Evolutionary conservation across 2,329 filamentous ascomycete species (phyloP).

Genomic region (Acephala macrosclerotiorum): DNA sequence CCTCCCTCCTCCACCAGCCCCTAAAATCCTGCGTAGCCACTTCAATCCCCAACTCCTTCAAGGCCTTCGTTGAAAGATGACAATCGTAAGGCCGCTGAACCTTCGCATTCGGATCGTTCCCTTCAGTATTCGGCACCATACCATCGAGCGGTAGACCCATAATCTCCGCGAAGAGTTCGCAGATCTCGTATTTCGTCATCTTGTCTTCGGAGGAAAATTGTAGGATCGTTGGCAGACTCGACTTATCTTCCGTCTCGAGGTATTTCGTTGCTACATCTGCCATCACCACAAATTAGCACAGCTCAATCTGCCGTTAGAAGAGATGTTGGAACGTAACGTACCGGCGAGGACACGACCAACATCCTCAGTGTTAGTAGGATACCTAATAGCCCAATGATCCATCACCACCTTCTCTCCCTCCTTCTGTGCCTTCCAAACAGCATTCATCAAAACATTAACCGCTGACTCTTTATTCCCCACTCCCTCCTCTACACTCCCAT

Average conservation of each 20-base stretch:
- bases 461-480: conserved; percentile 74
- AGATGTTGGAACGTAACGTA: conserved; percentile 53
- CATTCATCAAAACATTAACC: conserved; percentile 81
- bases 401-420: conserved; percentile 70
- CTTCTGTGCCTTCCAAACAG: conserved; percentile 71
- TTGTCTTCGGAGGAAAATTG: conserved; percentile 89
- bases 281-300: conserved; percentile 16
- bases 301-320: neutral
- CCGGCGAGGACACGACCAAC: conserved; percentile 79
- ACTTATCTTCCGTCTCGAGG: conserved; percentile 55
- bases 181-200: conserved; percentile 92
- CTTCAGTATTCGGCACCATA: conserved; percentile 74
- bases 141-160: conserved; percentile 75
- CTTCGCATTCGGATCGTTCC: conserved; percentile 69
- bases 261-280: conserved; percentile 77
- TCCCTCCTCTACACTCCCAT: conserved; percentile 72
- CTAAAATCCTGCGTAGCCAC: conserved; percentile 78
- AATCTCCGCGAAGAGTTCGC: conserved; percentile 77
- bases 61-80: conserved; percentile 78
- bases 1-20: conserved; percentile 79
- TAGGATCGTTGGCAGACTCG: conserved; percentile 70
- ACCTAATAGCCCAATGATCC: conserved; percentile 86
- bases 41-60: conserved; percentile 78
- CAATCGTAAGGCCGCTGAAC: conserved; percentile 88
- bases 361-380: conserved; percentile 90